These are phyloP conservation scores for Inosperma sp. DNA, from an alignment of 768 basidiomycete genomes.

Conservation along the genomic window DNA sequence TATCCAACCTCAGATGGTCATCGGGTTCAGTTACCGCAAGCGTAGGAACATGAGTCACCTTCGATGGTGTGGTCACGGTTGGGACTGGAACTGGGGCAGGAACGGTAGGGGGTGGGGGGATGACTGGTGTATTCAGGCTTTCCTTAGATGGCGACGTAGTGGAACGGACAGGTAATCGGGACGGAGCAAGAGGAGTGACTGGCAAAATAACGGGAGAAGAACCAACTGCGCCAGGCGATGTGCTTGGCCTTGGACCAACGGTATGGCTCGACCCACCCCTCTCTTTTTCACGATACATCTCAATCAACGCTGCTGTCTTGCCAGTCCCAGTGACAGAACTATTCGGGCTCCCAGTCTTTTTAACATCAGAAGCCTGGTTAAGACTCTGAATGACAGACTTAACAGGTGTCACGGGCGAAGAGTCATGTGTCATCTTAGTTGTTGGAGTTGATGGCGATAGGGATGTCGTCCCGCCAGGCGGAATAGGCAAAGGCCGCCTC, in stretches of 20 bases:
- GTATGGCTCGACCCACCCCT: constrained; percentile 35
- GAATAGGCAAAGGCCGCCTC: constrained; percentile 26
- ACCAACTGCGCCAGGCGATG: too few species aligned
- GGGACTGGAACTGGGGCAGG: constrained; percentile 20
- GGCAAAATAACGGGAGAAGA: constrained; percentile 19
- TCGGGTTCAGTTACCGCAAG: constrained; percentile 8
- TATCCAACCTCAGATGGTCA: constrained; percentile 30
- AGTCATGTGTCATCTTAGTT: constrained; percentile 19
- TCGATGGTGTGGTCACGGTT: constrained; percentile 19
- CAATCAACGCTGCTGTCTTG: constrained; percentile 75
- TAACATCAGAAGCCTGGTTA: constrained; percentile 14
- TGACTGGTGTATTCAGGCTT: too few species aligned
- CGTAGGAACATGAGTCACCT: constrained; percentile 20
- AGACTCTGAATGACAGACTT: constrained; percentile 16
- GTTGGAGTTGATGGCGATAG: too few species aligned
- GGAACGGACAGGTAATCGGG: constrained; percentile 38
- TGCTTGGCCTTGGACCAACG: too few species aligned
- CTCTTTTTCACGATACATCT: constrained; percentile 79
- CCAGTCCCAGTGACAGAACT: constrained; percentile 32
- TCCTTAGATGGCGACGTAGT: constrained; percentile 16
- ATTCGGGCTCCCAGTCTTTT: constrained; percentile 10
- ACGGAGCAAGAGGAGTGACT: constrained; percentile 33
- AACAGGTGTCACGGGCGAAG: constrained; percentile 13
- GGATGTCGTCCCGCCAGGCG: constrained; percentile 16
- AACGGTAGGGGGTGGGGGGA: constrained; percentile 19